Evolutionary conservation across 2,329 filamentous ascomycete genomes (phyloP).

Genomic region (Dryadomyces quercivorus): DNA sequence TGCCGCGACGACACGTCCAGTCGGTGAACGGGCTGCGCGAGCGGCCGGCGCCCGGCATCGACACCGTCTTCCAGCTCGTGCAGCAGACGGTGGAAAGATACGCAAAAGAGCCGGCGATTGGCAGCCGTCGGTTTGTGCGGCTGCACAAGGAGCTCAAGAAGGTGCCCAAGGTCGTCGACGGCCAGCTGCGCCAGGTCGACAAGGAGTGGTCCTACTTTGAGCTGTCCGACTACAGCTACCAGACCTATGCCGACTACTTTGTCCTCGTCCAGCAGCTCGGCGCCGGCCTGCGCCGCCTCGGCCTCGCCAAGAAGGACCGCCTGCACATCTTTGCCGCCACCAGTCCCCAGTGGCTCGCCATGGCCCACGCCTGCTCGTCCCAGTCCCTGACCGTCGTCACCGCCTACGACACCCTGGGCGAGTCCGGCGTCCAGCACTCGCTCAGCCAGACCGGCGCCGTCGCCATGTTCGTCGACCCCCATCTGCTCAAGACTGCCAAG

Average conservation of each 20-base stretch:
- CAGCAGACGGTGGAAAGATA: constrained; percentile 52
- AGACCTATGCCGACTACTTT: constrained; percentile 71
- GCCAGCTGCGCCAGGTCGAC: constrained; percentile 65
- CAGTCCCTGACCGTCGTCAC: constrained; percentile 90
- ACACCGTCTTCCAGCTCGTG: constrained; percentile 71
- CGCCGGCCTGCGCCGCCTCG: constrained; percentile 61
- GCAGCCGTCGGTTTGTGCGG: constrained; percentile 60
- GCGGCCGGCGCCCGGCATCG: constrained; percentile 54
- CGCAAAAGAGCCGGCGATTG: constrained; percentile 53
- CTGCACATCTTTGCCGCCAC: constrained; percentile 80
- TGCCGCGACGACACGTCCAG: constrained; percentile 62
- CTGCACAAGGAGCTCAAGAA: constrained; percentile 79
- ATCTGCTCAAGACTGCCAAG: constrained; percentile 52
- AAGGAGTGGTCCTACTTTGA: constrained; percentile 91
- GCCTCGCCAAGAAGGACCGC: constrained; percentile 52
- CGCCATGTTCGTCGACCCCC: constrained; percentile 78
- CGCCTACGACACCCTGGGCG: constrained; percentile 84
- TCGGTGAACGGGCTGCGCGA: constrained; percentile 59
- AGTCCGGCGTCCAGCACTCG: constrained; percentile 75
- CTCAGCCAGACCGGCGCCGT: constrained; percentile 68
- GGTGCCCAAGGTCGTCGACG: constrained; percentile 78
- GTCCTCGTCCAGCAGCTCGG: constrained; percentile 56
- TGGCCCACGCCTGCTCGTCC: constrained; percentile 64
- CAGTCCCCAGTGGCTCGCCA: constrained; percentile 71
- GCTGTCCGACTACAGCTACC: constrained; percentile 63